Conservation (phyloP, 805 yeast species). For the Brettanomyces custersianus region DNA sequence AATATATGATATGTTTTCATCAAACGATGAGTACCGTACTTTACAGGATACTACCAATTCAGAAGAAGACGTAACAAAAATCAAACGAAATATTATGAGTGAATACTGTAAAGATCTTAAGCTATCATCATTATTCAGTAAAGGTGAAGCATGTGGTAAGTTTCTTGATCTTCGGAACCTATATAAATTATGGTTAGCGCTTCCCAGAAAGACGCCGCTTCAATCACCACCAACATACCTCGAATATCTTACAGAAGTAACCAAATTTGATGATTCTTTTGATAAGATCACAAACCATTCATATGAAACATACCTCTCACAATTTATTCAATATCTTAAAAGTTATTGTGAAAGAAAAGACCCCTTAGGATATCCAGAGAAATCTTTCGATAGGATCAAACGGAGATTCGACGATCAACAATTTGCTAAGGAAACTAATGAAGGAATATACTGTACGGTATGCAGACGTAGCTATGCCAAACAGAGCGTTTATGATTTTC, state of each 20-base stretch:
- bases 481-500: constrained; percentile 56
- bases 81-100: constrained; percentile 7
- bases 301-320: neutral
- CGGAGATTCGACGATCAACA: constrained; percentile 6
- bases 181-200: constrained; percentile 47
- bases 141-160: constrained; percentile 58
- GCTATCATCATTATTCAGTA: constrained; percentile 41
- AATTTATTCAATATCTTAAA: constrained; percentile 34
- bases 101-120: constrained; percentile 27
- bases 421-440: constrained; percentile 12
- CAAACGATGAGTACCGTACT: constrained; percentile 9
- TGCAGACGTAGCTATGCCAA: constrained; percentile 62
- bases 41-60: neutral
- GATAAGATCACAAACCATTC: neutral
- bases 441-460: constrained; percentile 38
- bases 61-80: neutral
- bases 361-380: constrained; percentile 38
- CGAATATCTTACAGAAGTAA: constrained; percentile 35
- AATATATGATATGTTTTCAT: constrained; percentile 24
- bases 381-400: constrained; percentile 19
- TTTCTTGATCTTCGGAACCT: constrained; percentile 46
- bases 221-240: constrained; percentile 13
- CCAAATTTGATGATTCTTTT: neutral
- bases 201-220: constrained; percentile 20
- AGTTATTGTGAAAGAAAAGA: constrained; percentile 37